Evolutionary conservation across 257 asterid genomes (phyloP).

Genomic region (Osmanthus fragrans): DNA sequence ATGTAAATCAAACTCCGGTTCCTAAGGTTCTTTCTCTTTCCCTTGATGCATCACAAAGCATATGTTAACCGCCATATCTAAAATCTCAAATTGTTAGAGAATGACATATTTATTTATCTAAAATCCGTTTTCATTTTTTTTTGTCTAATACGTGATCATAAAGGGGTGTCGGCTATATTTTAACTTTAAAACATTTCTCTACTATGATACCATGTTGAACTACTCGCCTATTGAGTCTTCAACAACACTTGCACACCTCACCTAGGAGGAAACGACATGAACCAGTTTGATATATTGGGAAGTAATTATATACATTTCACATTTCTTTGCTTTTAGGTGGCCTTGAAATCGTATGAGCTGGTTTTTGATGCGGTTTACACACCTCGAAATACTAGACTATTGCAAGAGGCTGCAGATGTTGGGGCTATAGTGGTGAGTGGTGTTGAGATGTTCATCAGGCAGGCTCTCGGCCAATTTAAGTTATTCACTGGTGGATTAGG

Average conservation of each 20-base stretch:
- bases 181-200: neutral
- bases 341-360: slow-evolving; percentile 51
- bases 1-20: slow-evolving; percentile 51
- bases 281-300: neutral
- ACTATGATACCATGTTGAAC: neutral
- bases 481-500: slow-evolving; percentile 70
- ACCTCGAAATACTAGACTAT: slow-evolving; percentile 60
- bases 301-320: neutral
- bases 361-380: slow-evolving; percentile 76
- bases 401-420: slow-evolving; percentile 67
- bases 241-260: no score
- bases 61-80: neutral
- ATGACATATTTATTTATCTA: neutral
- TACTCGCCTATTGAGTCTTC: neutral
- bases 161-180: no score
- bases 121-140: neutral
- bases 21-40: slow-evolving; percentile 43
- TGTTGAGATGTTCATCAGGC: slow-evolving; percentile 76
- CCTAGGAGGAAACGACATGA: neutral
- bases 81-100: neutral
- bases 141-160: neutral
- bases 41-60: neutral
- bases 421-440: slow-evolving; percentile 71
- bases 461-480: slow-evolving; percentile 64
- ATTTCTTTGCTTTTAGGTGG: slow-evolving; percentile 37